These are phyloP conservation scores for Peniophora sp. DNA, from an alignment of 1,284 basidiomycete genomes.

Conservation along the genomic window DNA sequence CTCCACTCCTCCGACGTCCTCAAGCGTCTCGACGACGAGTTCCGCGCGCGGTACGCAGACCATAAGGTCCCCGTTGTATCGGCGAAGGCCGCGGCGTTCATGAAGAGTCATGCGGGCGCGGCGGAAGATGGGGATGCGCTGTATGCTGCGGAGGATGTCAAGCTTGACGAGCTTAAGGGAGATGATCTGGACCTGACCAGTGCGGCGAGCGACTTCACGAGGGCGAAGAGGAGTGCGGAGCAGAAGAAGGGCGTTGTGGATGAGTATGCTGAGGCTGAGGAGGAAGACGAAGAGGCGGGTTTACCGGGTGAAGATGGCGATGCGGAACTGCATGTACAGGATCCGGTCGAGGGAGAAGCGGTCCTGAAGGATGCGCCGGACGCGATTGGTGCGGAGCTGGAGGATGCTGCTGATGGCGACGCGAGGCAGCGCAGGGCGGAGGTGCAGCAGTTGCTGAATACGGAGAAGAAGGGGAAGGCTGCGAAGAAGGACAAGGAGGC, in stretches of 20 bases:
- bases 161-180: neutral
- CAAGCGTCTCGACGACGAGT: conserved; percentile 54
- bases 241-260: neutral
- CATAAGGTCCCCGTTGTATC: conserved; percentile 66
- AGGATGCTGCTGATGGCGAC: conserved; percentile 3
- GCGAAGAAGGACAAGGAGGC: conserved; percentile 6
- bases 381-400: neutral
- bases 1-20: conserved; percentile 88
- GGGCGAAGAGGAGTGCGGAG: conserved; percentile 6
- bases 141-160: neutral
- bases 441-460: conserved; percentile 18
- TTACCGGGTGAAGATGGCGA: neutral
- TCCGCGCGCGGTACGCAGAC: conserved; percentile 70
- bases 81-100: conserved; percentile 26
- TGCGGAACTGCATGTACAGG: neutral
- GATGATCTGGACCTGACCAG: conserved; percentile 9
- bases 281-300: neutral
- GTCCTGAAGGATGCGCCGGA: conserved; percentile 2
- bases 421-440: neutral
- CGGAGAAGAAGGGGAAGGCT: conserved; percentile 14
- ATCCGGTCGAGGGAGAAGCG: conserved; percentile 1
- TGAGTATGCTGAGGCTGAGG: neutral
- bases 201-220: conserved; percentile 14
- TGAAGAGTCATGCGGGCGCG: conserved; percentile 10
- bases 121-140: conserved; percentile 5